A percentile compares a stretch with the other conserved stretches of the same genome.
Evolutionary conservation across 148 eudicot genomes (phyloP).

Genomic region (Simmondsia chinensis): DNA sequence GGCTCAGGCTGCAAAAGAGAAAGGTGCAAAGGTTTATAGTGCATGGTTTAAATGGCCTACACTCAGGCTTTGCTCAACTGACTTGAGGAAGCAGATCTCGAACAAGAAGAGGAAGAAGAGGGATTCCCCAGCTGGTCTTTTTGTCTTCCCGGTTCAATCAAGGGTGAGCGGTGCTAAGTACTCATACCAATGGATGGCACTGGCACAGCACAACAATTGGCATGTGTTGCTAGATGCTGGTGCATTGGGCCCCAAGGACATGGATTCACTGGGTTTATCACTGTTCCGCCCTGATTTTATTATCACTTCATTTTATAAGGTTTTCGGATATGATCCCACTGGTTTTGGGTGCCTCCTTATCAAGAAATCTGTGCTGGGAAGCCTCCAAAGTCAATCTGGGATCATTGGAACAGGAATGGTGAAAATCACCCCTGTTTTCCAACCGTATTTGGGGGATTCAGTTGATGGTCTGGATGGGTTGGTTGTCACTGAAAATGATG

Average conservation of each 20-base stretch:
- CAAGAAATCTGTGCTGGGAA: conserved; percentile 74
- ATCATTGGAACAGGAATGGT: conserved; percentile 88
- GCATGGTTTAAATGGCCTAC: conserved; percentile 98
- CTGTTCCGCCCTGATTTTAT: conserved; percentile 91
- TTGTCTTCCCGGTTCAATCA: conserved; percentile 93
- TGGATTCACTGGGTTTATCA: conserved; percentile 95
- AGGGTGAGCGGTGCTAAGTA: conserved; percentile 93
- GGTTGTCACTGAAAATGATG: conserved; percentile 41
- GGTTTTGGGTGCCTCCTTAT: conserved; percentile 97
- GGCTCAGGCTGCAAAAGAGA: conserved; percentile 80
- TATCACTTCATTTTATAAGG: conserved; percentile 85
- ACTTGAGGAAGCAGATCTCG: conserved; percentile 74
- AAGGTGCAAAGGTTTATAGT: conserved; percentile 86
- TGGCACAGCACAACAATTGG: conserved; percentile 95
- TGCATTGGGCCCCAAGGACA: conserved; percentile 89
- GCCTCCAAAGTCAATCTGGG: conserved; percentile 85
- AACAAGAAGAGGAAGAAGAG: conserved; percentile 82
- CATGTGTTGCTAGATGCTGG: conserved; percentile 96
- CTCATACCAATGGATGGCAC: conserved; percentile 98
- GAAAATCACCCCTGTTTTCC: conserved; percentile 80
- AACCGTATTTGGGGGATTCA: conserved; percentile 72
- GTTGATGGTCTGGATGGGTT: conserved; percentile 70
- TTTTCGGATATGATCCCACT: conserved; percentile 88
- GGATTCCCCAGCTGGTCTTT: conserved; percentile 77
- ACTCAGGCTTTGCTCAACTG: conserved; percentile 78